Percentiles rank a stretch among this genome's conserved stretches.
Conservation (phyloP, 495 filamentous ascomycete species). For the Talaromyces adpressus region DNA sequence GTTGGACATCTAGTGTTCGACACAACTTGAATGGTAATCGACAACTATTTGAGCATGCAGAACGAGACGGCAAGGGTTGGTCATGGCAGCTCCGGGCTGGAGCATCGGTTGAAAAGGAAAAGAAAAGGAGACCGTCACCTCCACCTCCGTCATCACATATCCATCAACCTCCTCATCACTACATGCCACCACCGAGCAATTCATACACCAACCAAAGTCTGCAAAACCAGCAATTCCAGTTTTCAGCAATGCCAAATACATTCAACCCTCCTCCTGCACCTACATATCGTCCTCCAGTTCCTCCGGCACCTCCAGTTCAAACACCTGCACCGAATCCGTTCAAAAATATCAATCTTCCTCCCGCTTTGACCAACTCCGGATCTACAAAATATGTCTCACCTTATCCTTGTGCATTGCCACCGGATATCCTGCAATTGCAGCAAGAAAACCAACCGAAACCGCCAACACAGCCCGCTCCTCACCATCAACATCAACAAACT, state of each 20-base stretch:
- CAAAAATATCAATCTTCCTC: conserved; percentile 35
- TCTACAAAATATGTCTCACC: conserved; percentile 36
- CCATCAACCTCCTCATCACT: conserved; percentile 32
- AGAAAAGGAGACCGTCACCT: conserved; percentile 53
- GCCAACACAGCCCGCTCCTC: conserved; percentile 15
- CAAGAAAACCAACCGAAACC: conserved; percentile 24
- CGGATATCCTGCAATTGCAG: conserved; percentile 22
- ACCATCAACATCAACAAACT: conserved; percentile 13
- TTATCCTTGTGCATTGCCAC: conserved; percentile 34
- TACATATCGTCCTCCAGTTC: conserved; percentile 10
- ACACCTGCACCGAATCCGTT: conserved; percentile 30
- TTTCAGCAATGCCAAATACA: conserved; percentile 31
- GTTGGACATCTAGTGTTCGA: conserved; percentile 95
- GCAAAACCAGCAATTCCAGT: conserved; percentile 39
- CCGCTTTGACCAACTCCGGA: conserved; percentile 33
- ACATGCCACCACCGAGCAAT: conserved; percentile 34
- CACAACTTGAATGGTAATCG: conserved; percentile 89
- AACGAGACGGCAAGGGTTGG: conserved; percentile 66
- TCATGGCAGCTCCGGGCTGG: conserved; percentile 59
- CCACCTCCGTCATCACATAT: conserved; percentile 39
- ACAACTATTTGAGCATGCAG: conserved; percentile 75
- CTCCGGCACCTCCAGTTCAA: conserved; percentile 11
- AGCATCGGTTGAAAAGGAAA: conserved; percentile 62
- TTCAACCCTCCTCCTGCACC: conserved; percentile 17
- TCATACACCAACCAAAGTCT: conserved; percentile 28